Evolutionary conservation across 148 eudicot species (phyloP), one percentile per base, ranked within the genome.

Genomic region (Dysphania ambrosioides): DNA sequence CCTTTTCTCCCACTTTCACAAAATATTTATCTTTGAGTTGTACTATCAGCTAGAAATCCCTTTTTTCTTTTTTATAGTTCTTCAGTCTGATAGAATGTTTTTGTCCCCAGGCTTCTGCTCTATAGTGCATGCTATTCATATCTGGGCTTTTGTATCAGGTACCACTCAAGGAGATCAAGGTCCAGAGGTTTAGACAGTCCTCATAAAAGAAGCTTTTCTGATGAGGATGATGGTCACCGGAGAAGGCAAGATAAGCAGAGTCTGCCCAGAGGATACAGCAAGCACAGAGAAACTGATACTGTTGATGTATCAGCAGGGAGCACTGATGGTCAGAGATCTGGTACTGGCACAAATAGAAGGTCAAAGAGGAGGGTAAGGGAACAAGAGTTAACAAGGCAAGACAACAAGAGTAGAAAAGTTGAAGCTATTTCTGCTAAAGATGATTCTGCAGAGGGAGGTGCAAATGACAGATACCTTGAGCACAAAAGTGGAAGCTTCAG

Each of bases 101-200:
- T 68, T 55, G 31, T 36, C 24, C 36, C 31, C 18, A 53, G 64
- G 34, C 38, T n/a, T 65, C 41, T 63, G 26, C 1, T n/a, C 30
- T 41, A 8, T 29, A 16, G 7, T 68, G 65, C 47, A 42, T 66
- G 24, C 36, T 57, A 26, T 56, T 74, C 56, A 57, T 70, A 35
- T 57, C 75, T 53, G 35, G 38, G 19, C 18, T 58, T 64, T 40
- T 76, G 65, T 51, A 62, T 56, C 73, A 87, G 85, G 61, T 78
- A 75, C 35, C 76, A 53, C 66, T 73, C 66, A 44, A 77, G 80
- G 66, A 86, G 90, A 81, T 88, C 89, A 62, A 84, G 68, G 70
- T 90, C 97, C 49, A 84, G 79, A 76, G 95, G 80, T n/a, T 72
- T 70, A n/a, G 77, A 57, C 30, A 86, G 81, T 19, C 69, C 78